Base-by-base conservation (phyloP, 768 basidiomycete genomes). In the Rhodotorula taiwanensis region DNA sequence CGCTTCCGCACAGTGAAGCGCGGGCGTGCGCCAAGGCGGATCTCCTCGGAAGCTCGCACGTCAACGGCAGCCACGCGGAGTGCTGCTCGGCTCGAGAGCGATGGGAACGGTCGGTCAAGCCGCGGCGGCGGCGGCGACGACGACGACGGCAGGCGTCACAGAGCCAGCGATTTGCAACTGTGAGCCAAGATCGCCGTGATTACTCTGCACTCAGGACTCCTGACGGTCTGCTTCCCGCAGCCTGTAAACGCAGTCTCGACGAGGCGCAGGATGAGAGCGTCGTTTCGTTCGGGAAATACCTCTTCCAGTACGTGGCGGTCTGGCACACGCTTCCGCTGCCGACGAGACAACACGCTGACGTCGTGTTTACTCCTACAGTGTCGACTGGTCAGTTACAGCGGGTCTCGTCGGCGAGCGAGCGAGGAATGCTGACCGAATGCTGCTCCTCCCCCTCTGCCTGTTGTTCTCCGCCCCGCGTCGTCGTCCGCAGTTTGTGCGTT, bases 231-330 rank as follows among this genome's bases (percentile, higher is more conserved):
- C n/a, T n/a, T n/a, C n/a, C n/a, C n/a, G 23, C 60, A 61, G 66
- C 58, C 1, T 69, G 67, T 27, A 61, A 69, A 31, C 52, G 53
- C 15, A 43, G 59, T 4, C 48, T 69, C 18, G 67, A 69, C 44
- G 67, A 69, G 43, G 55, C 52, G 14, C n/a, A n/a, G 15, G 67
- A 69, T 34, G 57, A 60, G 27, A 55, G 58, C 25, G 67, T 69
- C 31, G 67, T 69, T 4, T 51, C 47, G 30, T 69, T 69, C 25
- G 67, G 67, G 18, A 62, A 58, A 36, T 62, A 58, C 27, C 43
- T 66, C 14, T 66, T 66, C 49, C 65, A 66, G 65, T 66, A 52
- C 47, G 55, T 56, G 23, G 11, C 47, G 1, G 18, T 31, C 14
- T 33, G 30, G 41, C 44, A 30, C 21, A 23, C 31, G 15, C 25